Evolutionary conservation across 1,284 basidiomycete genomes (phyloP).

Genomic region (Melampsora americana): DNA sequence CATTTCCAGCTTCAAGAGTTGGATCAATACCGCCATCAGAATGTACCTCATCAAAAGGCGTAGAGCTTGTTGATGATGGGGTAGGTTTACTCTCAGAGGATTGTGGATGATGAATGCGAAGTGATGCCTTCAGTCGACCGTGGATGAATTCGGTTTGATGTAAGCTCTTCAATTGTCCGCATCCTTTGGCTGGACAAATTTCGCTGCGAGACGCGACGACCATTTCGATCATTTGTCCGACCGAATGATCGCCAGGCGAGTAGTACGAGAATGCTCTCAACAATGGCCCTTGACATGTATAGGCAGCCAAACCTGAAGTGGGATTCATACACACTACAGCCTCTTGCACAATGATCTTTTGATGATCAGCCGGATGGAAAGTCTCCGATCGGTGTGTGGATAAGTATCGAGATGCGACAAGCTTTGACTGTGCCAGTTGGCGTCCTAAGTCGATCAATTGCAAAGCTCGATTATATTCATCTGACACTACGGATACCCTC

Average conservation of each 20-base stretch:
- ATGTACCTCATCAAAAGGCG: constrained; percentile 72
- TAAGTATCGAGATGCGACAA: constrained; percentile 75
- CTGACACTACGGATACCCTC: background rate
- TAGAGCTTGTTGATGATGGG: constrained; percentile 88
- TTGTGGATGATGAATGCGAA: constrained; percentile 81
- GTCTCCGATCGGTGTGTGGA: constrained; percentile 82
- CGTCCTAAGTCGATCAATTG: constrained; percentile 50
- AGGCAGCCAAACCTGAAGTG: constrained; percentile 50
- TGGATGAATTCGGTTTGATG: constrained; percentile 43
- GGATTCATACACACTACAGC: constrained; percentile 65
- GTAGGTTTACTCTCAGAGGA: constrained; percentile 59
- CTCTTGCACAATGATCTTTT: constrained; percentile 74
- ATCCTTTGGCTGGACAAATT: constrained; percentile 38
- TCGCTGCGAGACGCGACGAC: constrained; percentile 28
- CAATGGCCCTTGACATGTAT: constrained; percentile 40
- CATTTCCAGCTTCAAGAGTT: constrained; percentile 14
- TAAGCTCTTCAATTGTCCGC: constrained; percentile 37
- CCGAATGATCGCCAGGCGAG: constrained; percentile 43
- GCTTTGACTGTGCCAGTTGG: constrained; percentile 73
- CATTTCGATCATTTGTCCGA: constrained; percentile 61
- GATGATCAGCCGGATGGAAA: constrained; percentile 87
- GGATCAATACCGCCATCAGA: constrained; percentile 52
- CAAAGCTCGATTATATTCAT: constrained; percentile 31
- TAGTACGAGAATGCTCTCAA: constrained; percentile 39
- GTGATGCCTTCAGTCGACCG: constrained; percentile 56